Evolutionary conservation across 2,329 filamentous ascomycete genomes (phyloP), one percentile per base, ranked within the genome.

Genomic region (Beauveria sp.): DNA sequence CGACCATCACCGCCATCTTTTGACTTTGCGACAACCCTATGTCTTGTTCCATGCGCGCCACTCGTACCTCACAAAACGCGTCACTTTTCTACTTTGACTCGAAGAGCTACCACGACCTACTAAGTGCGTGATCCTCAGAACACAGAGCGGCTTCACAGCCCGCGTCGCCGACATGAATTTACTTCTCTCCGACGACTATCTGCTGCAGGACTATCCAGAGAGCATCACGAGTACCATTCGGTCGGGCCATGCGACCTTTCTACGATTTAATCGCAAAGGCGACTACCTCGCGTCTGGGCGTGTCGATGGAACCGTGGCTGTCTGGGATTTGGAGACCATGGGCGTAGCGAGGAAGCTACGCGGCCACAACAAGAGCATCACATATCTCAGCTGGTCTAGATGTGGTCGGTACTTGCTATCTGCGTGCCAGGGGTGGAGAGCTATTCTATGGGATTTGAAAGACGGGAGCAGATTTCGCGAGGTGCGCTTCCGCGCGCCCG

Each of bases 301-400:
- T 71, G 90, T 92, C 64, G 95, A 99, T 77, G 95, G 95, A 67
- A 95, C 91, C 5, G 89, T 99, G 46, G 91, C 96, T 60, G 89
- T 99, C 52, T 99, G 96, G 82, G 95, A 99, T 72, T 86, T 98
- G 55, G 96, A 99, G 76, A 99, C 96, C 10, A 96, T 96, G 81
- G 93, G 95, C 43, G 91, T 98, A 5, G 95, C 95, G 62, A 88
- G 92, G 71, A 99, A 98, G 77, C 80, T 99, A 65, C 86, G 91
- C 66, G 95, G 93, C 14, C 95, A 99, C 76, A 96, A 90, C 56
- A 88, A 91, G 71, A 93, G 95, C 72, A 93, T 99, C 62, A 93
- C 96, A 68, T 96, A 91, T 57, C 76, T 99, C 63, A 96, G 93
- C 78, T 99, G 95, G 95, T 97, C 93, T 58, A 84, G 88, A 68